Evolutionary conservation across 495 filamentous ascomycete genomes (phyloP).

Genomic region (Penicillium verhagenii): DNA sequence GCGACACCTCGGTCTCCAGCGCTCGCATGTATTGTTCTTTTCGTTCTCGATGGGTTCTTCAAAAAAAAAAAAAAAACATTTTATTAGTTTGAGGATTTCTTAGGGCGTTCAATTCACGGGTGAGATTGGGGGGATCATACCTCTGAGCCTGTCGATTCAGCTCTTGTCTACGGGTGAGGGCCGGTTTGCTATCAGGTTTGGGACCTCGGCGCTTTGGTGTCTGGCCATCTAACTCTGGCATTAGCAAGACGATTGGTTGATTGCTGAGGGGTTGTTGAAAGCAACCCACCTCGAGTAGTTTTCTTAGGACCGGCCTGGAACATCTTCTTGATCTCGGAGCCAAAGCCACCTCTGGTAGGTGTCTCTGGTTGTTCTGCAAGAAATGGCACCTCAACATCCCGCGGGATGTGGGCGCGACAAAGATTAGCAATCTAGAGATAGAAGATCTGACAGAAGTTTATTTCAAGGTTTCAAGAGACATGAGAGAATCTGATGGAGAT

Average conservation of each 20-base stretch:
- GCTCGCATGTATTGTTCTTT: constrained; percentile 94
- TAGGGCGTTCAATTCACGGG: neutral
- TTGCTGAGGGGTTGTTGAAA: neutral
- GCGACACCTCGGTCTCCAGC: constrained; percentile 86
- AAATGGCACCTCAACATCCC: constrained; percentile 13
- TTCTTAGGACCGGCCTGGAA: constrained; percentile 33
- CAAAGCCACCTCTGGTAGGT: constrained; percentile 27
- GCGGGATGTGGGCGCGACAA: constrained; percentile 10
- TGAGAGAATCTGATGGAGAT: neutral
- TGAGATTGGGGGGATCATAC: constrained; percentile 41
- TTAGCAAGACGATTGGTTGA: neutral
- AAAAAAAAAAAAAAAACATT: no score
- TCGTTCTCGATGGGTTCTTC: constrained; percentile 88
- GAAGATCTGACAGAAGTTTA: neutral
- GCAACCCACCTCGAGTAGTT: constrained; percentile 35
- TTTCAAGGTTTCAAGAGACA: neutral
- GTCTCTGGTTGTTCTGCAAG: constrained; percentile 28
- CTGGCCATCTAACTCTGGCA: constrained; percentile 63
- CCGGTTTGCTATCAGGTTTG: constrained; percentile 95
- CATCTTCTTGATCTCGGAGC: constrained; percentile 35
- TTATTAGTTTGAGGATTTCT: no score
- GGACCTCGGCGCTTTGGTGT: constrained; percentile 86
- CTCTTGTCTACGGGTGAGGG: constrained; percentile 89
- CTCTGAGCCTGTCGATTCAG: constrained; percentile 94
- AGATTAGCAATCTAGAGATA: constrained; percentile 3